A percentile compares a stretch with the other conserved stretches of the same genome.
Evolutionary conservation across 345 rosid species (phyloP).

Genomic region (Orychophragmus violaceus): DNA sequence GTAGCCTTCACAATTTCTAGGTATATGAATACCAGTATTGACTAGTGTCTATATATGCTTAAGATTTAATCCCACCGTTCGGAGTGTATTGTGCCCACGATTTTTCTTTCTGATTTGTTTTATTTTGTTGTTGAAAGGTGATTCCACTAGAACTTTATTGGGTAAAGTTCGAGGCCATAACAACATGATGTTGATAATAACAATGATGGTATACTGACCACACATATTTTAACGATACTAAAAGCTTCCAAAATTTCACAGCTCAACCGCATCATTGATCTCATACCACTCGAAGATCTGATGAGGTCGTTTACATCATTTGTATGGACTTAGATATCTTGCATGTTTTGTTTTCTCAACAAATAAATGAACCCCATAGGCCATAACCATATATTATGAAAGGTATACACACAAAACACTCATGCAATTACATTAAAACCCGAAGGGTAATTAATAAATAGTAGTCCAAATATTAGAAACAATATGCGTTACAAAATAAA

Average conservation of each 20-base stretch:
- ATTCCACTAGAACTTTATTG: not conserved
- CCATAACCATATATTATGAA: not conserved
- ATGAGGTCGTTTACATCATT: slow-evolving; percentile 11
- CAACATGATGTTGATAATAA: not conserved
- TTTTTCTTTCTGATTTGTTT: too few relatives aligned
- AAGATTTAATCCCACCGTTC: not conserved
- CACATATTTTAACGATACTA: not conserved
- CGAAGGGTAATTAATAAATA: not conserved
- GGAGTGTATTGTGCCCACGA: too few relatives aligned
- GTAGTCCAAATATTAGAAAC: slow-evolving; percentile 3
- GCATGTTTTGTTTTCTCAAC: not conserved
- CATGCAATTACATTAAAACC: slow-evolving; percentile 14
- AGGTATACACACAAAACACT: slow-evolving; percentile 14
- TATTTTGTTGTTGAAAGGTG: not conserved
- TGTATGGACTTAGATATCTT: not conserved
- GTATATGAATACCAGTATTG: not conserved
- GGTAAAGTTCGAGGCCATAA: not conserved
- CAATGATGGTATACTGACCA: slow-evolving; percentile 1
- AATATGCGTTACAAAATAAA: not conserved
- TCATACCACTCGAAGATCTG: slow-evolving; percentile 5
- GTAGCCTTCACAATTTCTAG: too few relatives aligned
- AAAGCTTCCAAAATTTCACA: slow-evolving; percentile 9
- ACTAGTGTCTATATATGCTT: not conserved
- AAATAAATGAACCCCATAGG: not conserved
- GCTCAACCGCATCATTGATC: slow-evolving; percentile 16